Evolutionary conservation across 306 rosid genomes (phyloP).

Genomic region (Luffa aegyptiaca): DNA sequence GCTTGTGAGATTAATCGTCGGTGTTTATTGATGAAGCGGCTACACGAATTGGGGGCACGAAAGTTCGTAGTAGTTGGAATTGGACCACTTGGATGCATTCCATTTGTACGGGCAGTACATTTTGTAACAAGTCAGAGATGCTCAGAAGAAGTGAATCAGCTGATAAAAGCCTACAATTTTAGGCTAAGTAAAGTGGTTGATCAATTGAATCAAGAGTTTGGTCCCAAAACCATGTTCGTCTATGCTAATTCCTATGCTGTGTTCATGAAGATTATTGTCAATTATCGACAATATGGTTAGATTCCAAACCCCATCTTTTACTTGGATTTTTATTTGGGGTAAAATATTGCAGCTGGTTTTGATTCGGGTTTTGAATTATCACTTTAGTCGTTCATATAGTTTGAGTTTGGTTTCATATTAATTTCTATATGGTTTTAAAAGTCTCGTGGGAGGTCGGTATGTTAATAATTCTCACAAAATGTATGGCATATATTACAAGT

Average conservation of each 20-base stretch:
- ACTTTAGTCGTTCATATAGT: neutral
- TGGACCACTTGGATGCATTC: conserved; percentile 51
- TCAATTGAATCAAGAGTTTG: conserved; percentile 29
- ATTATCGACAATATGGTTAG: conserved; percentile 32
- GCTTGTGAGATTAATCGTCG: neutral
- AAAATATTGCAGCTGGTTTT: neutral
- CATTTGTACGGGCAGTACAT: conserved; percentile 30
- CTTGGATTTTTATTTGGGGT: neutral
- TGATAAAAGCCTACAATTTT: conserved; percentile 32
- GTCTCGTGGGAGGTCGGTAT: neutral
- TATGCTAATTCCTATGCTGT: conserved; percentile 37
- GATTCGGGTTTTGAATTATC: neutral
- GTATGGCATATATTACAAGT: no score
- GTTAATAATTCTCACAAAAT: no score
- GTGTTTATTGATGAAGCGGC: conserved; percentile 17
- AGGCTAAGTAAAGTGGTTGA: conserved; percentile 15
- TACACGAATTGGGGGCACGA: conserved; percentile 36
- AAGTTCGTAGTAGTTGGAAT: conserved; percentile 39
- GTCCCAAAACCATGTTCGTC: conserved; percentile 29
- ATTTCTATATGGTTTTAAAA: neutral
- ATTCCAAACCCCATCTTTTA: neutral
- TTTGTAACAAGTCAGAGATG: conserved; percentile 24
- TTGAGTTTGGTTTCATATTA: neutral
- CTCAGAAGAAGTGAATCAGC: conserved; percentile 21
- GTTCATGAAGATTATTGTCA: conserved; percentile 21